Base-by-base conservation (phyloP, 345 rosid genomes). In the Gossypium bickii region DNA sequence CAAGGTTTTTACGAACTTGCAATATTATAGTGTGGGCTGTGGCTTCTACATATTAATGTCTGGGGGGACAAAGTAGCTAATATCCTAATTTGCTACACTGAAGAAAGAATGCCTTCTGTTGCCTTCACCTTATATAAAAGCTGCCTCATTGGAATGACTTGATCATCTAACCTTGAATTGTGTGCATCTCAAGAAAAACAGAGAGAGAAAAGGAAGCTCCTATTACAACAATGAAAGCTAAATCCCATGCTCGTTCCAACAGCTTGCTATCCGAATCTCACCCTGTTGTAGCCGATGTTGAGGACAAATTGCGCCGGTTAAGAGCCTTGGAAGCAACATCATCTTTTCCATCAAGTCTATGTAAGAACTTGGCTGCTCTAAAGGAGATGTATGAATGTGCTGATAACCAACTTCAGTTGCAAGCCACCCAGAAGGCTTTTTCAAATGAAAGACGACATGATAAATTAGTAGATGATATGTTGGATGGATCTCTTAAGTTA, bases 221-320 rank as follows among this genome's bases (percentile, higher is more conserved):
- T 20, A 22, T 20, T 67, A 65, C 41, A 34, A 5, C 41, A 34
- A 34, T 43, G n/a, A 72, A 57, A 64, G n/a, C 49, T 4, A 48
- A 29, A 0, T 27, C 73, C 60, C 85, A 79, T 34, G 43, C 53
- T 48, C 75, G 70, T 8, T 82, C 78, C 22, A 72, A 60, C 68
- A 82, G 82, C 62, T 73, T 82, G 68, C 82, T 78, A 12, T 76
- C 80, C 4, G 64, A 63, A 44, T 13, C 60, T 18, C 77, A 82
- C 22, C 85, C 82, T 72, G 24, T 58, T 10, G 66, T 34, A 5
- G 13, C 27, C 2, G 51, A 9, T 9, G 45, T 59, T 4, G 78
- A 79, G 80, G 80, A 82, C 53, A 76, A 76, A 20, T 56, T 78
- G 65, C 0, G 57, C 25, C 17, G 74, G 29, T 74, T 82, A 12